phyloP scores from a whole-genome alignment of 805 yeast genomes.

The Yarrowia bubula region DNA sequence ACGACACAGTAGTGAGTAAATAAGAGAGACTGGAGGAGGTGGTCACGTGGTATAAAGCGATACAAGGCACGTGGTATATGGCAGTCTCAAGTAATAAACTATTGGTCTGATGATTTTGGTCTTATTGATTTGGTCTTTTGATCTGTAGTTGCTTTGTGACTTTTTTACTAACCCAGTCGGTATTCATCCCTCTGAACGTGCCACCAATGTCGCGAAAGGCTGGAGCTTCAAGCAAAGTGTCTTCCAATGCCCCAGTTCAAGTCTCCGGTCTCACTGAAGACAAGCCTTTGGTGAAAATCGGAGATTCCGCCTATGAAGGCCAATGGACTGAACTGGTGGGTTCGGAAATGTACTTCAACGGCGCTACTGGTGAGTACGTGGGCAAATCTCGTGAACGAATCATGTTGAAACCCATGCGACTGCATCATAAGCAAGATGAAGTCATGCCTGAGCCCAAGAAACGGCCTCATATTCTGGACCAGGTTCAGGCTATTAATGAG shows the following conservation, averaged over 20 bases:
- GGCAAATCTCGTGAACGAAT: slow-evolving; percentile 36
- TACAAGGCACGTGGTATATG: too few species aligned
- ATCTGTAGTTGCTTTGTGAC: neutral
- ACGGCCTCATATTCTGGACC: slow-evolving; percentile 16
- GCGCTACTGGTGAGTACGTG: slow-evolving; percentile 35
- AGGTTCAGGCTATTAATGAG: neutral
- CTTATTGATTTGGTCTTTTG: neutral
- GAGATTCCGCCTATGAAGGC: slow-evolving; percentile 64
- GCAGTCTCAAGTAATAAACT: neutral
- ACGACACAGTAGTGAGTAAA: slow-evolving; percentile 28
- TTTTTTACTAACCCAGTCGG: slow-evolving; percentile 37
- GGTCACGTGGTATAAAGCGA: neutral
- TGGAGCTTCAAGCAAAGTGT: slow-evolving; percentile 34
- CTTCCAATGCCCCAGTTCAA: slow-evolving; percentile 48
- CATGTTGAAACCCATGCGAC: slow-evolving; percentile 30
- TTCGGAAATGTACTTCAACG: slow-evolving; percentile 54
- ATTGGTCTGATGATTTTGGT: neutral
- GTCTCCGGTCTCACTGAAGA: slow-evolving; percentile 55
- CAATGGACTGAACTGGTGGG: slow-evolving; percentile 78
- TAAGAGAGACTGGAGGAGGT: neutral
- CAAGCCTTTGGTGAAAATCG: slow-evolving; percentile 57
- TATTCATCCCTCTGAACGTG: slow-evolving; percentile 55
- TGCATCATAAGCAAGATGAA: slow-evolving; percentile 23
- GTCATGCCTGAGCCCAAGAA: slow-evolving; percentile 12
- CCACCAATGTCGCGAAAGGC: slow-evolving; percentile 28